phyloP scores from a whole-genome alignment of 1,284 basidiomycete species.

The Peniophora sp. region DNA sequence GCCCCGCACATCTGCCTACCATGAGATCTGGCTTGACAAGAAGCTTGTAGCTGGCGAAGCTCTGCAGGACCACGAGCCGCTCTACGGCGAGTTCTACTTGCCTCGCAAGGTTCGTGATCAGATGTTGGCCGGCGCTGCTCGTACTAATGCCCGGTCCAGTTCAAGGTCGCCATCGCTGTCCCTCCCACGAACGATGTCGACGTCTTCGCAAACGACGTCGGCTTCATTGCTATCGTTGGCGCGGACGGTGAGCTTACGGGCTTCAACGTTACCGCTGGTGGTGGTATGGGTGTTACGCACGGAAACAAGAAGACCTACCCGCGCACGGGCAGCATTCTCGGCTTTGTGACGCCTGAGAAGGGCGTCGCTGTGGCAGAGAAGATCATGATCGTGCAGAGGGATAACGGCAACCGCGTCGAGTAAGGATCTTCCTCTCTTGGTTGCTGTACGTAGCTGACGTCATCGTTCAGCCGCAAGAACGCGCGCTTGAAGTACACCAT shows the following conservation, averaged over 20 bases:
- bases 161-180: conserved; percentile 96
- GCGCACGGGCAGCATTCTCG: conserved; percentile 80
- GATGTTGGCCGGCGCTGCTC: too few species aligned
- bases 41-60: conserved; percentile 90
- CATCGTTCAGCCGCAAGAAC: conserved; percentile 43
- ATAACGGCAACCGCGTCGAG: conserved; percentile 93
- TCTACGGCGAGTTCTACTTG: conserved; percentile 96
- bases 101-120: conserved; percentile 72
- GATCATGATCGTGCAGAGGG: conserved; percentile 90
- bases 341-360: conserved; percentile 89
- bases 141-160: conserved; percentile 40
- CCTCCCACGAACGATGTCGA: conserved; percentile 97
- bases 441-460: conserved; percentile 4
- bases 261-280: conserved; percentile 88
- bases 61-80: conserved; percentile 88
- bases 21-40: conserved; percentile 99
- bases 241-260: conserved; percentile 68
- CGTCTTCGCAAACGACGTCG: conserved; percentile 92
- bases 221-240: conserved; percentile 89
- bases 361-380: conserved; percentile 85
- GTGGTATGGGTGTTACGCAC: conserved; percentile 99
- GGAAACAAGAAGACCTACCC: conserved; percentile 99
- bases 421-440: conserved; percentile 29
- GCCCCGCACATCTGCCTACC: conserved; percentile 90
- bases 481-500: conserved; percentile 96